Evolutionary conservation across 345 rosid species (phyloP).

Genomic region (Dimocarpus longan): DNA sequence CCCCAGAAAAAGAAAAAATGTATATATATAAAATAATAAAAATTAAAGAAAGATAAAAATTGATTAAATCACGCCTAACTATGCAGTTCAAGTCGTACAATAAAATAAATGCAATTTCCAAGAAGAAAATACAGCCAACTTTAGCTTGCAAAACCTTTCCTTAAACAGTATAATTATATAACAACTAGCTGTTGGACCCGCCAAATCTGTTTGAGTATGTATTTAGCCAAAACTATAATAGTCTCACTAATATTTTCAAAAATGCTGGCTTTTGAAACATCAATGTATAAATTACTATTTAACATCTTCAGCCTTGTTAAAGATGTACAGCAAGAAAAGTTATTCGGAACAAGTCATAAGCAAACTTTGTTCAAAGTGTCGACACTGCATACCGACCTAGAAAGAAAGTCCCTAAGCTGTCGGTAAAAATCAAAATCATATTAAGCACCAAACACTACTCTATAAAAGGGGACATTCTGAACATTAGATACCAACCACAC

Average conservation of each 20-base stretch:
- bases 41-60: not conserved
- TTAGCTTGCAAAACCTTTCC: not conserved
- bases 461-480: conserved; percentile 8
- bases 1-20: not conserved
- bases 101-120: not conserved
- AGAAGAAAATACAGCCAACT: not conserved
- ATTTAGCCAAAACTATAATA: not conserved
- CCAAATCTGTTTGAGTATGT: not conserved
- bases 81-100: not conserved
- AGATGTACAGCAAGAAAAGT: not conserved
- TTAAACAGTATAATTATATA: too few species aligned
- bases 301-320: not conserved
- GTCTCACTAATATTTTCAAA: not conserved
- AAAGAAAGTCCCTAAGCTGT: not conserved
- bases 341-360: not conserved
- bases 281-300: not conserved
- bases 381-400: not conserved
- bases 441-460: not conserved
- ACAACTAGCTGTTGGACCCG: not conserved
- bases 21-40: not conserved
- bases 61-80: not conserved
- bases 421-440: not conserved
- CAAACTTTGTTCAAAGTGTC: not conserved
- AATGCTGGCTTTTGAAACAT: not conserved
- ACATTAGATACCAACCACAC: conserved; percentile 60